Evolutionary conservation across 148 eudicot genomes (phyloP), one percentile per base, ranked within the genome.

Genomic region (Rhododendron simsii): DNA sequence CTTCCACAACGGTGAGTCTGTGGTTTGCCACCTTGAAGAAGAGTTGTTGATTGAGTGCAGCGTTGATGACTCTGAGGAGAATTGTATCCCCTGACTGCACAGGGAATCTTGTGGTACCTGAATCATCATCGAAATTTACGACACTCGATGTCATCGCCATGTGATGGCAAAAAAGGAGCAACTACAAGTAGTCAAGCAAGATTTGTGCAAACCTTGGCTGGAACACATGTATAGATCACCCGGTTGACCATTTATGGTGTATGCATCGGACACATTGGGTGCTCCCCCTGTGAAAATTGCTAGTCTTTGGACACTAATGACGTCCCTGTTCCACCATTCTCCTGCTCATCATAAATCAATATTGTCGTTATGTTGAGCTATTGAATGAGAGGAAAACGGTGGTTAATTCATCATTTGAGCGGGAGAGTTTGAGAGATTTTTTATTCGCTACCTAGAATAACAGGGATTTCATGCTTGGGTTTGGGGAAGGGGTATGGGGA

Each of bases 251-350:
- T 93, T 93, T 35, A 95, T 93, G 55, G 96, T 93, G 81, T 86
- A 93, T 59, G 98, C 96, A 85, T 93, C 91, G 10, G 98, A 95
- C 48, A 93, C 87, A 84, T 93, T 92, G 74, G 98, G 93, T 86
- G 89, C 95, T 71, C 89, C 94, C 78, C 98, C 98, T 33, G 94
- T 93, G 59, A 92, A 86, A 12, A 81, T 82, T 33, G 95, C 91
- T 74, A 87, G 95, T 84, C 87, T 86, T 85, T 90, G 90, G 53
- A 94, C 92, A 87, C 85, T 83, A 88, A 92, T 89, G 26, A 94
- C 92, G 57, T 95, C 92, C 84, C 92, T 88, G 86, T 94, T 90
- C 98, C 96, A 95, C 95, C 96, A 95, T 89, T 93, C 95, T 76
- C 96, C 96, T 95, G 91, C 86, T 78, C 90, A 90, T 63, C 51